phyloP scores from a whole-genome alignment of 306 rosid genomes.

The Canavalia gladiata region DNA sequence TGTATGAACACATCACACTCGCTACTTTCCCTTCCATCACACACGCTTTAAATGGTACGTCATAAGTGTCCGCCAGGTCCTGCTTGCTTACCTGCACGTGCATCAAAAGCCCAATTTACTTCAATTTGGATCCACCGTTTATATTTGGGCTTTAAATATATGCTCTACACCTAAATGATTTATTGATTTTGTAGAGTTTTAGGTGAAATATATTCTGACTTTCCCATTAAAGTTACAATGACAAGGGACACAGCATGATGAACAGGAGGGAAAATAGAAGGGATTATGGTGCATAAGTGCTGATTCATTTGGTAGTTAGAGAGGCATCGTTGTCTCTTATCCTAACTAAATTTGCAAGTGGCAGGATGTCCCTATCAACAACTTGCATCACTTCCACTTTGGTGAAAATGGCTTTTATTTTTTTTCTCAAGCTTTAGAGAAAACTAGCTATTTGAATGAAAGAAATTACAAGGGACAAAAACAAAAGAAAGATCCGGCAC shows the following conservation, averaged over 20 bases:
- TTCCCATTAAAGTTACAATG: neutral
- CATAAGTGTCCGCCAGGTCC: slow-evolving; percentile 84
- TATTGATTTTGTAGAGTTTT: neutral
- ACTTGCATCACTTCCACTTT: slow-evolving; percentile 43
- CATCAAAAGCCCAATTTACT: neutral
- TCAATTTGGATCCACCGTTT: neutral
- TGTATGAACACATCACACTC: slow-evolving; percentile 96
- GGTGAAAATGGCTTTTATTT: neutral
- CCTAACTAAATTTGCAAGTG: slow-evolving; percentile 41
- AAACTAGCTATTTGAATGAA: slow-evolving; percentile 10
- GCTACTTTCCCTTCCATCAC: slow-evolving; percentile 89
- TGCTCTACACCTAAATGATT: neutral
- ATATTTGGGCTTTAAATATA: neutral
- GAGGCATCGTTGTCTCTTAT: slow-evolving; percentile 35
- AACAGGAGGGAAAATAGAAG: slow-evolving; percentile 24
- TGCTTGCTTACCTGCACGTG: slow-evolving; percentile 77
- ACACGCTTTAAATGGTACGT: slow-evolving; percentile 87
- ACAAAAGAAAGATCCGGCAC: neutral
- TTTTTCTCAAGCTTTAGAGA: slow-evolving; percentile 2
- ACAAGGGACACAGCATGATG: neutral
- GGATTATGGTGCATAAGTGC: slow-evolving; percentile 29
- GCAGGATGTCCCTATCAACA: slow-evolving; percentile 40
- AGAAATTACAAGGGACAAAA: slow-evolving; percentile 32
- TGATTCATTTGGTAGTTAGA: slow-evolving; percentile 34
- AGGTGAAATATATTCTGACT: neutral